These are phyloP conservation scores for Cryptosporidium canis DNA, from an alignment of 169 alveolate species.

Conservation along the genomic window DNA sequence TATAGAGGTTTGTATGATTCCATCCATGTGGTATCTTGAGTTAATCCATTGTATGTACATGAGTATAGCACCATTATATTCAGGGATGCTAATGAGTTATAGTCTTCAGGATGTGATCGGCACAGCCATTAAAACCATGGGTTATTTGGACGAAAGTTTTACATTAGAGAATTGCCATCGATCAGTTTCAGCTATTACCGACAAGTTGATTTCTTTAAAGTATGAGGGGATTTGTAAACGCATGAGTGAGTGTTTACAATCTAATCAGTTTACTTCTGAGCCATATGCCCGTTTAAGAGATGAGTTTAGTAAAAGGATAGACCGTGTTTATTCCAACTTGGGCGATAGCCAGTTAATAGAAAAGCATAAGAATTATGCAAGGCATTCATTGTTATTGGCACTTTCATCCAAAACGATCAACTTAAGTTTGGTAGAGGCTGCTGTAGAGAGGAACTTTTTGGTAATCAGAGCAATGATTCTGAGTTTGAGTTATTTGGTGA, in stretches of 20 bases:
- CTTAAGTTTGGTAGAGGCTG: background rate
- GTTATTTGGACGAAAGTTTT: slow-evolving; percentile 37
- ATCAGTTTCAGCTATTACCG: slow-evolving; percentile 28
- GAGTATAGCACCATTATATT: slow-evolving; percentile 2
- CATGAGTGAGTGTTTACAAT: background rate
- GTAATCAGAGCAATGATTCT: background rate
- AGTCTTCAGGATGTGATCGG: slow-evolving; percentile 52
- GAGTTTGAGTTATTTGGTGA: background rate
- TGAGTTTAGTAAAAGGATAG: slow-evolving; percentile 7
- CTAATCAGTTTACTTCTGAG: background rate
- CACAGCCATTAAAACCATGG: slow-evolving; percentile 26
- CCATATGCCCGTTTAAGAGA: background rate
- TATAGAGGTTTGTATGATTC: slow-evolving; percentile 57
- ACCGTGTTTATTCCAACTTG: background rate
- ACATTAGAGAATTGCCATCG: slow-evolving; percentile 17
- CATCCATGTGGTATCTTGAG: slow-evolving; percentile 64
- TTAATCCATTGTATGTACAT: slow-evolving; percentile 45
- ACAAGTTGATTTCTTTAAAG: background rate
- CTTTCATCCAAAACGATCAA: background rate
- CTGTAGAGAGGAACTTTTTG: background rate
- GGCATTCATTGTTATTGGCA: background rate
- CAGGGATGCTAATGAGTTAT: slow-evolving; percentile 26
- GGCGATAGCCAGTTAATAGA: background rate
- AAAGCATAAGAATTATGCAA: slow-evolving; percentile 1
- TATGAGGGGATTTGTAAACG: slow-evolving; percentile 22